Percentiles rank a stretch among this genome's conserved stretches.
These are phyloP conservation scores for Candida pseudofarinosa DNA, from an alignment of 805 yeast genomes.

Conservation along the genomic window DNA sequence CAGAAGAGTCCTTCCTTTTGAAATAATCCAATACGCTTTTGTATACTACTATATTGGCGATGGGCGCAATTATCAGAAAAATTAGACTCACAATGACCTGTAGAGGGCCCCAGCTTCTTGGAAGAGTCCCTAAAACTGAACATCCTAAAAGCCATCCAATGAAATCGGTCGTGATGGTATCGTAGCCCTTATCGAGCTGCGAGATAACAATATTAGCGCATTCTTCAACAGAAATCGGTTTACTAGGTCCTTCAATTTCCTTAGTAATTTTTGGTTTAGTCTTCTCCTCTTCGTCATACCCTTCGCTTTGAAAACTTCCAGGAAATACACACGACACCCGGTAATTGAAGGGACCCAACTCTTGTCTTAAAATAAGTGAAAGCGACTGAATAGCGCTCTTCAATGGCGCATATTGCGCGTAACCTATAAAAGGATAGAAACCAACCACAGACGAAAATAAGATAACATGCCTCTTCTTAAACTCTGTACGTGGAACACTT, in stretches of 20 bases:
- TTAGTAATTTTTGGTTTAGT: constrained; percentile 85
- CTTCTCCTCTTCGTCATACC: constrained; percentile 71
- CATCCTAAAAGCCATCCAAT: constrained; percentile 79
- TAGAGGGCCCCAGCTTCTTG: constrained; percentile 55
- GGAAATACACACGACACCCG: constrained; percentile 76
- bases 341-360: constrained; percentile 61
- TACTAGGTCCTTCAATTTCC: constrained; percentile 79
- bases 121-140: constrained; percentile 64
- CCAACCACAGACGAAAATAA: constrained; percentile 71
- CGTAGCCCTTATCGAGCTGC: constrained; percentile 59
- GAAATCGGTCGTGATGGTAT: constrained; percentile 74
- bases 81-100: constrained; percentile 35
- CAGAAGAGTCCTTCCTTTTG: not conserved
- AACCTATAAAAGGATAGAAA: constrained; percentile 86
- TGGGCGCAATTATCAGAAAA: constrained; percentile 46
- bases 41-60: constrained; percentile 49
- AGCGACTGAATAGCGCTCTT: constrained; percentile 79
- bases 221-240: constrained; percentile 58
- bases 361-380: constrained; percentile 78
- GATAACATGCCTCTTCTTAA: constrained; percentile 54
- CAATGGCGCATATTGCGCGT: constrained; percentile 83
- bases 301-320: constrained; percentile 89
- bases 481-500: constrained; percentile 2
- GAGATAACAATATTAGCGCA: constrained; percentile 62
- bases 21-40: constrained; percentile 46